Conservation (phyloP, 768 basidiomycete species). For the Fistulinella prunicolor region DNA sequence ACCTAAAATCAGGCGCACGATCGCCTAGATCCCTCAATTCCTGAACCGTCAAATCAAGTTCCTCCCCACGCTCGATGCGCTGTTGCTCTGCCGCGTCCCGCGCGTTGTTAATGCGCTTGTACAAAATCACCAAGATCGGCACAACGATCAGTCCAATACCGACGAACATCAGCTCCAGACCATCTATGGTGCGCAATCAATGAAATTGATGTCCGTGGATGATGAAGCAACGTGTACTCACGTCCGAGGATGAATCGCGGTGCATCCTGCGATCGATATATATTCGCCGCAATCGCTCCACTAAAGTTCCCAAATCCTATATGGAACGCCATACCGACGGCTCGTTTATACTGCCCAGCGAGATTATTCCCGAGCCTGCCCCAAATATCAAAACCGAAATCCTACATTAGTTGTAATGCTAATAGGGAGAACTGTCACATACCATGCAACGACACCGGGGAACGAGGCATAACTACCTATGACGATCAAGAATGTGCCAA, state of each 20-base stretch:
- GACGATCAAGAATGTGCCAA: slow-evolving; percentile 68
- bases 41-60: slow-evolving; percentile 9
- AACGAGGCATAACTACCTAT: slow-evolving; percentile 55
- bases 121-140: slow-evolving; percentile 46
- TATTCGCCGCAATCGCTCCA: slow-evolving; percentile 61
- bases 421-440: slow-evolving; percentile 15
- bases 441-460: slow-evolving; percentile 65
- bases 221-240: slow-evolving; percentile 31
- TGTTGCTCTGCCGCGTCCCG: slow-evolving; percentile 37
- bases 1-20: slow-evolving; percentile 61
- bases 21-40: slow-evolving; percentile 47
- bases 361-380: slow-evolving; percentile 53
- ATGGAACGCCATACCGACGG: slow-evolving; percentile 62
- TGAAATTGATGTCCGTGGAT: not conserved
- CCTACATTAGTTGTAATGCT: fast-evolving
- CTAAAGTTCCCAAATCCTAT: slow-evolving; percentile 52
- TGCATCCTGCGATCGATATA: slow-evolving; percentile 56
- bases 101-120: slow-evolving; percentile 53
- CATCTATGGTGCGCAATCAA: slow-evolving; percentile 38
- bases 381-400: not conserved
- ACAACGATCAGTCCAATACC: slow-evolving; percentile 57
- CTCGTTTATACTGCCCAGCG: slow-evolving; percentile 68
- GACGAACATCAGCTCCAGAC: slow-evolving; percentile 63
- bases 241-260: slow-evolving; percentile 64
- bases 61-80: slow-evolving; percentile 20